Base-by-base conservation (phyloP, 257 asterid species). In the Solanum medicagineum region DNA sequence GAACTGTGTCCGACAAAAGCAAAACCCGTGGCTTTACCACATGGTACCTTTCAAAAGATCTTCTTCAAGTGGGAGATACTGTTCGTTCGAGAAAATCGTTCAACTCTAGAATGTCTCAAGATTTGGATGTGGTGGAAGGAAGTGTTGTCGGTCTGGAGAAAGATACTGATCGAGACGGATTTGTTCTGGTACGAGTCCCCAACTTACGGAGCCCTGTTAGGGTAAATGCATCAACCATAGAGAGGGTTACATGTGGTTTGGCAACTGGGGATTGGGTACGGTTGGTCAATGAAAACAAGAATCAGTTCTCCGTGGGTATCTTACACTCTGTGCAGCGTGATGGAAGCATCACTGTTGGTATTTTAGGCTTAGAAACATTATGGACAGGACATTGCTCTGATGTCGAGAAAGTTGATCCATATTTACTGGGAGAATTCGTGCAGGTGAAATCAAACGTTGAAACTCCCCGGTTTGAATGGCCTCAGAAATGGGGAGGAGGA, bases 181-280 rank as follows among this genome's bases (percentile, higher is more conserved):
- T 70, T 84, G 91, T 85, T 19, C 87, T 90, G 55, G 94, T 93
- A 15, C 93, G 91, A 85, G 82, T 86, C 82, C 93, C 91, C 47
- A 83, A 69, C 81, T 65, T 83, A 87, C 91, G 69, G 66, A 90
- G 85, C 29, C 94, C 91, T 75, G 90, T 88, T 44, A 88, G 89
- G 86, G 77, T 93, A 86, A 90, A 89, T 15, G 81, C 84, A 83
- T 84, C 89, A 73, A 81, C 92, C 17, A 81, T 93, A 70, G 92
- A 91, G 86, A 89, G 94, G 81, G 93, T 92, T 70, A 89, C 93
- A 75, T 90, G 62, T 59, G 93, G 95, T 80, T 89, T 93, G 70
- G 88, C 94, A 42, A 81, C 92, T 8, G 97, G 97, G 49, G 93
- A 93, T 89, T 93, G 94, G 95, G 95, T 93, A 36, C 88, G 66